Evolutionary conservation across 352 stramenopile species (phyloP), one percentile per base, ranked within the genome.

Genomic region (Phytophthora capsici): DNA sequence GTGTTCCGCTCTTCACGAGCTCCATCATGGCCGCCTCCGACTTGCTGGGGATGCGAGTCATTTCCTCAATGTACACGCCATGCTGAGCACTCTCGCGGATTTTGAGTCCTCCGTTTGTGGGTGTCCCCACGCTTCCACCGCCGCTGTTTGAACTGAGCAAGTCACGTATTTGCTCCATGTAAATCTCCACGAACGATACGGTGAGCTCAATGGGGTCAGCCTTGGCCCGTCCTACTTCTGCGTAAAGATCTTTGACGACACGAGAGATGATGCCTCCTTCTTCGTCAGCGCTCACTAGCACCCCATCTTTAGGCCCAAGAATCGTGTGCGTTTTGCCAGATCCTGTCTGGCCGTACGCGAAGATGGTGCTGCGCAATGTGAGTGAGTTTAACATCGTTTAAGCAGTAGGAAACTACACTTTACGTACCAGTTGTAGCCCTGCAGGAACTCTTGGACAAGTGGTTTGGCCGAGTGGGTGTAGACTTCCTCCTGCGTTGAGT

Each of bases 241-340:
- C 37, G 44, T 80, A 90, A 19, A 91, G 59, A 22, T 89, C 82
- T 7, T 79, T 75, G 4, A 76, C 67, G 6, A 90, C 73, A 4
- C 82, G 82, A 5, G 72, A 83, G 56, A 93, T 90, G 61, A 90
- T 88, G 4, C 68, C 71, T 19, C 77, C 81, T 56, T 89, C 80
- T 22, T 90, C 81, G 16, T 89, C 77, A 0, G 77, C 66, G 40
- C 78, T 88, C 16, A 78, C 76, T 8, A 78, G 50, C 22, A 89
- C 72, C 10, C 84, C 82, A 61, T 91, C 83, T 25, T 85, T 86
- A 9, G 83, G 82, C 0, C 85, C 85, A 4, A 90, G 64, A 40
- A 93, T 91, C 20, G 85, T 93, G 56, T 93, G 85, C n/a, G 94
- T 98, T 63, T 98, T 98, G 50, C 94, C 94, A 2, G 82, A 95